These are phyloP conservation scores for Dactylonectria estremocensis DNA, from an alignment of 2,329 filamentous ascomycete genomes.

Conservation along the genomic window DNA sequence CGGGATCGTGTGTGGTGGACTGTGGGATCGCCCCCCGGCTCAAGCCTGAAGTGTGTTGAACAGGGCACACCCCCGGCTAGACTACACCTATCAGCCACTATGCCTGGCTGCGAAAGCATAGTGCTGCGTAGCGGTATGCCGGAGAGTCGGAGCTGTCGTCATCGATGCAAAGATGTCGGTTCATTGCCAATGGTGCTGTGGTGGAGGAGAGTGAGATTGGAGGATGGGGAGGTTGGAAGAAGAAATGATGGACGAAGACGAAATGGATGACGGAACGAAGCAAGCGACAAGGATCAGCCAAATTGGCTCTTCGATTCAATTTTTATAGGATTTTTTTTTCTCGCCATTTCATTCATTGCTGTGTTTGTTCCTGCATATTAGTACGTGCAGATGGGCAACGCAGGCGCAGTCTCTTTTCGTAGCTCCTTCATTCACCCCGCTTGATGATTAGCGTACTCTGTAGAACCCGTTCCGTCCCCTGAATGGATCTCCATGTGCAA, in stretches of 20 bases:
- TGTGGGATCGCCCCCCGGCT: slow-evolving; percentile 22
- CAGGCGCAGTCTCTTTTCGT: background rate
- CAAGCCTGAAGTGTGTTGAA: slow-evolving; percentile 12
- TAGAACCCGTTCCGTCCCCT: too few relatives aligned
- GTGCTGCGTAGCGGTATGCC: background rate
- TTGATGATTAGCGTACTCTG: too few relatives aligned
- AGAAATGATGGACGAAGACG: background rate
- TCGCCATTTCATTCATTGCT: background rate
- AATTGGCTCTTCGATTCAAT: background rate
- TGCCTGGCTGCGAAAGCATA: background rate
- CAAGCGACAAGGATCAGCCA: slow-evolving; percentile 3
- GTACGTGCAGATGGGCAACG: background rate
- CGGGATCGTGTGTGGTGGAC: slow-evolving; percentile 1
- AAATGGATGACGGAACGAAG: slow-evolving; percentile 1
- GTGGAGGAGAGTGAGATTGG: slow-evolving; percentile 4
- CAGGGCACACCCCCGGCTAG: slow-evolving; percentile 20
- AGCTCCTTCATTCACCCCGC: background rate
- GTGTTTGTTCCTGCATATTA: slow-evolving; percentile 10
- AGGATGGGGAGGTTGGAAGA: background rate
- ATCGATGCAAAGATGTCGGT: slow-evolving; percentile 7
- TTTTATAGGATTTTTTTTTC: background rate
- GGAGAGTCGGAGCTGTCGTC: slow-evolving; percentile 19
- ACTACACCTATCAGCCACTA: background rate
- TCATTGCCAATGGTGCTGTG: background rate
- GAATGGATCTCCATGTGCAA: too few relatives aligned